A percentile compares a stretch with the other conserved stretches of the same genome.
Evolutionary conservation across 2,329 filamentous ascomycete genomes (phyloP).

Genomic region (Calonectria honghensis): DNA sequence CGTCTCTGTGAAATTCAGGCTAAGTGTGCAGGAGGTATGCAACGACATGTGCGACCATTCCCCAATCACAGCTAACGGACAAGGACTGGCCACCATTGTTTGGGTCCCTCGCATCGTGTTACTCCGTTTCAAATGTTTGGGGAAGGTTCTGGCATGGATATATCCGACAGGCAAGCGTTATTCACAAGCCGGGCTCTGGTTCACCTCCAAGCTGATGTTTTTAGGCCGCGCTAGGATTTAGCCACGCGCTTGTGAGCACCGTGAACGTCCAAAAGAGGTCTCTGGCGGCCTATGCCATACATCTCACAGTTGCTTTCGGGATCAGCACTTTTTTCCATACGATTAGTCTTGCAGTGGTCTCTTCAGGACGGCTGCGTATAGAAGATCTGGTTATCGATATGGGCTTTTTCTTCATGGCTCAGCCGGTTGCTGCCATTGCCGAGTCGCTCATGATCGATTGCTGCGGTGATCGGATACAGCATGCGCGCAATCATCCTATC

Average conservation of each 20-base stretch:
- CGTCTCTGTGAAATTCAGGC: slow-evolving; percentile 20
- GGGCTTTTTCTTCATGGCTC: slow-evolving; percentile 35
- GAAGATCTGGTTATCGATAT: slow-evolving; percentile 22
- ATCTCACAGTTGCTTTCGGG: slow-evolving; percentile 38
- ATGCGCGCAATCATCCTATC: not conserved
- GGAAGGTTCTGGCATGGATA: slow-evolving; percentile 46
- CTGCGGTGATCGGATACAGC: not conserved
- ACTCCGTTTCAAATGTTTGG: slow-evolving; percentile 43
- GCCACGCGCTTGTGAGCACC: slow-evolving; percentile 14
- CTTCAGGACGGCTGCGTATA: slow-evolving; percentile 6
- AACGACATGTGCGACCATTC: not conserved
- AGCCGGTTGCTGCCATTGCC: slow-evolving; percentile 26
- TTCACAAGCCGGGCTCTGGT: not conserved
- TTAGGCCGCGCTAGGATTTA: slow-evolving; percentile 37
- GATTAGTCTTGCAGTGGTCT: slow-evolving; percentile 39
- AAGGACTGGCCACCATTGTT: slow-evolving; percentile 45
- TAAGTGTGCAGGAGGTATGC: slow-evolving; percentile 34
- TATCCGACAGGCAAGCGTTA: slow-evolving; percentile 36
- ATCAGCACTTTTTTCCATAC: slow-evolving; percentile 43
- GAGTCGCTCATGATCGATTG: slow-evolving; percentile 22
- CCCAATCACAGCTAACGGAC: not conserved
- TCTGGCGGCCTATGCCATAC: slow-evolving; percentile 28
- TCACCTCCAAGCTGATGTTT: not conserved
- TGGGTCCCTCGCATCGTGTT: slow-evolving; percentile 33
- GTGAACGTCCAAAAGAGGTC: slow-evolving; percentile 24